Evolutionary conservation across 805 yeast species (phyloP).

Genomic region (Wickerhamiella kurtzmanii): DNA sequence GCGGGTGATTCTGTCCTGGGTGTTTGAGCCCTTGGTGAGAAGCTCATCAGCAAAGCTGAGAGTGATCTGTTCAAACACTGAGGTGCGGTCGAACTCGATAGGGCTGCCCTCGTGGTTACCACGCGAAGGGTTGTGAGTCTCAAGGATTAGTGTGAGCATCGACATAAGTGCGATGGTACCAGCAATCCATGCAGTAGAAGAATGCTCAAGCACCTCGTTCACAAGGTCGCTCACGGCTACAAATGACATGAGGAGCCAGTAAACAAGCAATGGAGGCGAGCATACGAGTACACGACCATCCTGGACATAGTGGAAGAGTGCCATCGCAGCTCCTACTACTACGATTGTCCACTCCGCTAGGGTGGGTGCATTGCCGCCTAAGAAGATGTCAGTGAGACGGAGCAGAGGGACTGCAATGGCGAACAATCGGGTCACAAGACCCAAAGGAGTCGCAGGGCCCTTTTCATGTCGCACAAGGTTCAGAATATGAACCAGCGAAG

Average conservation of each 20-base stretch:
- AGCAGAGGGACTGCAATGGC: slow-evolving; percentile 11
- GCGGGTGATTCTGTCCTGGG: slow-evolving; percentile 5
- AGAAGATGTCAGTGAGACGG: slow-evolving; percentile 6
- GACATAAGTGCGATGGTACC: slow-evolving; percentile 4
- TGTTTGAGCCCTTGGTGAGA: slow-evolving; percentile 9
- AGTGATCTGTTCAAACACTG: slow-evolving; percentile 15
- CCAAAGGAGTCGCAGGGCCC: slow-evolving; percentile 11
- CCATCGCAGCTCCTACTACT: slow-evolving; percentile 7
- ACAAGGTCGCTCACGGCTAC: slow-evolving; percentile 11
- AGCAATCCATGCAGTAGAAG: not conserved
- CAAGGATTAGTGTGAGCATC: slow-evolving; percentile 6
- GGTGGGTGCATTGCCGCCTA: slow-evolving; percentile 5
- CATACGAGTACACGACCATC: slow-evolving; percentile 20
- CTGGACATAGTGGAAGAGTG: slow-evolving; percentile 13
- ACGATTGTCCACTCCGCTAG: slow-evolving; percentile 8
- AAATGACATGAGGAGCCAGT: slow-evolving; percentile 15
- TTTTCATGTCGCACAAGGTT: slow-evolving; percentile 11
- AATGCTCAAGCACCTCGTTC: slow-evolving; percentile 8
- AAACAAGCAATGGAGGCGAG: slow-evolving; percentile 15
- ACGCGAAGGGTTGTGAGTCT: slow-evolving; percentile 6
- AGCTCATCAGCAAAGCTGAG: slow-evolving; percentile 12
- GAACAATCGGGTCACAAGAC: slow-evolving; percentile 12
- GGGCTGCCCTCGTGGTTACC: not conserved
- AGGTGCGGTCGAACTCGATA: slow-evolving; percentile 12
- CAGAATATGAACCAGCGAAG: slow-evolving; percentile 8